Evolutionary conservation across 192 early-diverging fungal species (phyloP).

Genomic region (Helicostylum pulchrum): DNA sequence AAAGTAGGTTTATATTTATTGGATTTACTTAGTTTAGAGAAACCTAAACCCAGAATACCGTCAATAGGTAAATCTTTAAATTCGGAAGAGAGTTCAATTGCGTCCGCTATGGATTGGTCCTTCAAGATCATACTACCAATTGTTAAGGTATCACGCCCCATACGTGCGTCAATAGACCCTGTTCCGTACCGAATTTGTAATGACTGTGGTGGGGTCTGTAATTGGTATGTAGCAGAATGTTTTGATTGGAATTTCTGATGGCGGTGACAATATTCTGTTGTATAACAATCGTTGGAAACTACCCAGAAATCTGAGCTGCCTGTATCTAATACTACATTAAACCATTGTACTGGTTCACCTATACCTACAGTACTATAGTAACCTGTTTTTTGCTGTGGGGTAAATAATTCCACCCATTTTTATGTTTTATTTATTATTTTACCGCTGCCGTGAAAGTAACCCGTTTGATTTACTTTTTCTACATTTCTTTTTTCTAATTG

Average conservation of each 20-base stretch:
- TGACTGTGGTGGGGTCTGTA: background rate
- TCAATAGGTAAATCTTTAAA: conserved; percentile 24
- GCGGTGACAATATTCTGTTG: background rate
- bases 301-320: conserved; percentile 76
- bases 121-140: conserved; percentile 8
- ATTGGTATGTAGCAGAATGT: background rate
- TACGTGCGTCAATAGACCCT: conserved; percentile 19
- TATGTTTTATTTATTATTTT: background rate
- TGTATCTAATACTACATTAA: conserved; percentile 70
- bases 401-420: no score
- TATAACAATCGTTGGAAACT: background rate
- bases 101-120: conserved; percentile 14
- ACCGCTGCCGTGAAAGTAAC: conserved; percentile 17
- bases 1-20: background rate
- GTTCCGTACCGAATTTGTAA: conserved; percentile 21
- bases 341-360: conserved; percentile 62
- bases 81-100: conserved; percentile 17
- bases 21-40: conserved; percentile 6
- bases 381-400: background rate
- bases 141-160: conserved; percentile 19
- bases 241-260: background rate
- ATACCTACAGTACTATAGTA: conserved; percentile 63
- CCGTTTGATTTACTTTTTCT: conserved; percentile 4
- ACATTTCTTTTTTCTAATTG: background rate
- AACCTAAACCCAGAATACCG: conserved; percentile 25